Percentiles rank a stretch among this genome's conserved stretches.
Conservation (phyloP, 2,329 filamentous ascomycete genomes). For the Coniochaeta prunicola region DNA sequence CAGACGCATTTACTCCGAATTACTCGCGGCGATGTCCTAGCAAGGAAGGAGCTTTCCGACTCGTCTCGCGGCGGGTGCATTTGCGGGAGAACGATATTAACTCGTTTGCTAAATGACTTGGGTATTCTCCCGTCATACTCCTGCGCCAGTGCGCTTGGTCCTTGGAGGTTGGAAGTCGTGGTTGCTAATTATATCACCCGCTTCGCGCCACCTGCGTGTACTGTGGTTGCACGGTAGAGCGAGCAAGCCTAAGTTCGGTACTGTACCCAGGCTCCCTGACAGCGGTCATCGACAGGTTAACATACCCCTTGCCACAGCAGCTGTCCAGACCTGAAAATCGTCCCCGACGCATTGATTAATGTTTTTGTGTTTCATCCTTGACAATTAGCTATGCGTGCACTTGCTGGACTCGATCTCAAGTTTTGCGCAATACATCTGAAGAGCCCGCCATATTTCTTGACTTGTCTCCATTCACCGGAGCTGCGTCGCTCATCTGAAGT, state of each 20-base stretch:
- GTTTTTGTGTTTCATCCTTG: background rate
- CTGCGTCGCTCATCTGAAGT: too few species aligned
- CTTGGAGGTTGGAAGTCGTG: background rate
- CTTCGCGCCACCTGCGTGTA: background rate
- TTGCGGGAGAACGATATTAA: background rate
- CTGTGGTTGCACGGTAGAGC: too few species aligned
- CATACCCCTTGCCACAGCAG: background rate
- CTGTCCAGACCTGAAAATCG: background rate
- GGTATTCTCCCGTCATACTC: background rate
- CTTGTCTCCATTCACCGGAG: too few species aligned
- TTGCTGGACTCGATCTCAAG: too few species aligned
- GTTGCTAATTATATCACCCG: background rate
- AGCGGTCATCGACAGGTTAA: too few species aligned
- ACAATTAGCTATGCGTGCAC: background rate
- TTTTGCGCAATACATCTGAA: too few species aligned
- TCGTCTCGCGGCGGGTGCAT: background rate
- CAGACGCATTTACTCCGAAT: background rate
- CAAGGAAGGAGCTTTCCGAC: background rate
- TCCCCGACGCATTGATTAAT: background rate
- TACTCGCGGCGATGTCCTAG: background rate
- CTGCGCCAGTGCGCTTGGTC: background rate
- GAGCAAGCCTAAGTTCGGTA: too few species aligned
- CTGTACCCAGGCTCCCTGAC: too few species aligned
- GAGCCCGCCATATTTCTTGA: too few species aligned
- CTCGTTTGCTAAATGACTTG: background rate